Conservation (phyloP, 1,139 yeast genomes). For the Diutina scorzettiae region DNA sequence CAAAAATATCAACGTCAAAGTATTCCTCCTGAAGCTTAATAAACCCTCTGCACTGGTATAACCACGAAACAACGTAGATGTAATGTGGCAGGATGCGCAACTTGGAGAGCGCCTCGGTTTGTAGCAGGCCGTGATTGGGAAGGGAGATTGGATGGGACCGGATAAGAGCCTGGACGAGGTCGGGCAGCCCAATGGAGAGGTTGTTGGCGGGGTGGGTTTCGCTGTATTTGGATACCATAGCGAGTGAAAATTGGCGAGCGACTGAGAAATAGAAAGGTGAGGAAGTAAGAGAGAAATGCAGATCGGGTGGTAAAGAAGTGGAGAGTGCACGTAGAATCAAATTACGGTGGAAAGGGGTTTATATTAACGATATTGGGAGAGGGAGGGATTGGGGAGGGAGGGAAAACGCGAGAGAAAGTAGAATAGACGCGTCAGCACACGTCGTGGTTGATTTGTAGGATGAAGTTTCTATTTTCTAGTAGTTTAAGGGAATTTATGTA, state of each 20-base stretch:
- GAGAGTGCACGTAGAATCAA: too few species aligned
- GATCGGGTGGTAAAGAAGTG: too few species aligned
- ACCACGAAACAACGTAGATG: conserved; percentile 40
- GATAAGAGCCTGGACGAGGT: conserved; percentile 17
- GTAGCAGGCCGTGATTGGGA: conserved; percentile 12
- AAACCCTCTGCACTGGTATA: conserved; percentile 32
- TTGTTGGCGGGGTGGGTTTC: conserved; percentile 15
- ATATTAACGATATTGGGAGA: too few species aligned
- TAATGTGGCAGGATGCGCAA: conserved; percentile 23
- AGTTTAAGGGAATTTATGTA: too few species aligned
- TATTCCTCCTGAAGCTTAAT: conserved; percentile 32
- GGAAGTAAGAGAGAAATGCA: too few species aligned
- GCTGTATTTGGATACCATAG: not conserved
- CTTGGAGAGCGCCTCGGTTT: conserved; percentile 9
- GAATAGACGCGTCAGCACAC: too few species aligned
- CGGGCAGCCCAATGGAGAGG: conserved; percentile 17
- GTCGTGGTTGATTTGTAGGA: too few species aligned
- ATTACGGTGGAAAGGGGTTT: too few species aligned
- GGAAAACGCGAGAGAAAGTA: too few species aligned
- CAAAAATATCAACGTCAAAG: conserved; percentile 44
- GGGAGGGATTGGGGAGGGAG: too few species aligned
- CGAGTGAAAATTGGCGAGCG: not conserved
- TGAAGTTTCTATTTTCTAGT: too few species aligned
- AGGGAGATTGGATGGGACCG: conserved; percentile 20
- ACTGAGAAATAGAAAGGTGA: not conserved